Conservation (phyloP, 2,329 filamentous ascomycete genomes). For the Fusarium sp. region DNA sequence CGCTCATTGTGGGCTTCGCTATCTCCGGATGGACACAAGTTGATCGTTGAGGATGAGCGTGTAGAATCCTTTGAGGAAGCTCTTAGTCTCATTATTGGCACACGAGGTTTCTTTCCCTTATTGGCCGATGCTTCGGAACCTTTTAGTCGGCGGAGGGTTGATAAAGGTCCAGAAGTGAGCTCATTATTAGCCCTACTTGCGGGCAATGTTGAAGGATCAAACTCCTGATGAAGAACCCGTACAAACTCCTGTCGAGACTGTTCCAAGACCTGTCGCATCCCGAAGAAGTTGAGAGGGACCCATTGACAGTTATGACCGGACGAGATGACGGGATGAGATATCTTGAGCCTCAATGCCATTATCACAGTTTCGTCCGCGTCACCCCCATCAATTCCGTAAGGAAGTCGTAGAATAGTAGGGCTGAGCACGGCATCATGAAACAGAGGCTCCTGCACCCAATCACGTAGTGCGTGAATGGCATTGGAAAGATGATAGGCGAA, state of each 20-base stretch:
- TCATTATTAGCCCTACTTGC: constrained; percentile 14
- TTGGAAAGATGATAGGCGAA: constrained; percentile 60
- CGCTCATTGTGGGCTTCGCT: not conserved
- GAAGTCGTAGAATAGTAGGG: constrained; percentile 56
- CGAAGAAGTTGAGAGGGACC: constrained; percentile 73
- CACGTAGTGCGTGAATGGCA: constrained; percentile 55
- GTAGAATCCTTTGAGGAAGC: not conserved
- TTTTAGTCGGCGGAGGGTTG: constrained; percentile 1
- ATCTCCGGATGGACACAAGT: not conserved
- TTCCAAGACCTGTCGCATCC: constrained; percentile 71
- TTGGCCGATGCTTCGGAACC: not conserved
- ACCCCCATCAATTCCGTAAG: constrained; percentile 46
- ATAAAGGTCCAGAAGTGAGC: constrained; percentile 17
- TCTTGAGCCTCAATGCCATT: constrained; percentile 68
- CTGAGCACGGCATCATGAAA: constrained; percentile 60
- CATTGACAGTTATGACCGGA: constrained; percentile 66
- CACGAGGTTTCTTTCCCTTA: not conserved
- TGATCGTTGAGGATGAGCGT: constrained; percentile 15
- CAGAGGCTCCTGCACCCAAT: constrained; percentile 56
- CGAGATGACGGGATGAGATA: constrained; percentile 68
- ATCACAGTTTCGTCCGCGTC: constrained; percentile 54
- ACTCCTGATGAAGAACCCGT: constrained; percentile 69
- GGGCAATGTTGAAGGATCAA: constrained; percentile 53
- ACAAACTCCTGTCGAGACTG: constrained; percentile 69
- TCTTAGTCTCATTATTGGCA: not conserved